Conservation (phyloP, 1,284 basidiomycete genomes). For the Cryptococcus deneoformans region DNA sequence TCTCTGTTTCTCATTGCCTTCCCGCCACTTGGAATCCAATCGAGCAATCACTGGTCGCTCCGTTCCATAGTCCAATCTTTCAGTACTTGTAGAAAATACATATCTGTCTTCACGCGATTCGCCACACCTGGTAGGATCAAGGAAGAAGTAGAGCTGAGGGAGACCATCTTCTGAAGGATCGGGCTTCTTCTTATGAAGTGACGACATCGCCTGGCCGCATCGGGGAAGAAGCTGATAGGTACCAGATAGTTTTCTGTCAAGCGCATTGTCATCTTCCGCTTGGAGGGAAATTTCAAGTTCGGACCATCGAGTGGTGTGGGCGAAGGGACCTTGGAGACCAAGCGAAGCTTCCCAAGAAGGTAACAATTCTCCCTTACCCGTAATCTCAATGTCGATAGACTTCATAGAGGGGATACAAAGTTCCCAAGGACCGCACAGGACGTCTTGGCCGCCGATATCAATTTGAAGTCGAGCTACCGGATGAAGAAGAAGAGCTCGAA, state of each 20-base stretch:
- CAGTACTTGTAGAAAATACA: constrained; percentile 74
- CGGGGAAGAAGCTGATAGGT: constrained; percentile 73
- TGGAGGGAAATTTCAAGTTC: constrained; percentile 63
- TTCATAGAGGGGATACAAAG: constrained; percentile 69
- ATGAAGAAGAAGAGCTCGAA: constrained; percentile 67
- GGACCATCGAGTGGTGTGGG: constrained; percentile 66
- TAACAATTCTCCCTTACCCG: constrained; percentile 67
- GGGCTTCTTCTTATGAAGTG: constrained; percentile 68
- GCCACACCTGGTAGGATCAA: constrained; percentile 79
- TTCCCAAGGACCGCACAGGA: constrained; percentile 76
- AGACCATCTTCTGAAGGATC: constrained; percentile 52
- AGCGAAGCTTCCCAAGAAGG: constrained; percentile 82
- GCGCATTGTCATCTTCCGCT: constrained; percentile 52
- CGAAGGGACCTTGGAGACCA: constrained; percentile 69
- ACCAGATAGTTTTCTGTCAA: constrained; percentile 81
- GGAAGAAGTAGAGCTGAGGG: constrained; percentile 72
- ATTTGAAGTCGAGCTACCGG: constrained; percentile 74
- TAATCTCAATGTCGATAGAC: constrained; percentile 60
- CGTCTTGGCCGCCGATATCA: constrained; percentile 34
- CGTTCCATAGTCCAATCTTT: constrained; percentile 76
- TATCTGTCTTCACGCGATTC: constrained; percentile 69
- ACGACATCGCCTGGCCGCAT: constrained; percentile 84
- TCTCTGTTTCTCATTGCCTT: constrained; percentile 57
- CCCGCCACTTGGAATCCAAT: constrained; percentile 72
- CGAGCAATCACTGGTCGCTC: constrained; percentile 69